Evolutionary conservation across 1,284 basidiomycete species (phyloP), one percentile per base, ranked within the genome.

Genomic region (Mycosarcoma maydis): DNA sequence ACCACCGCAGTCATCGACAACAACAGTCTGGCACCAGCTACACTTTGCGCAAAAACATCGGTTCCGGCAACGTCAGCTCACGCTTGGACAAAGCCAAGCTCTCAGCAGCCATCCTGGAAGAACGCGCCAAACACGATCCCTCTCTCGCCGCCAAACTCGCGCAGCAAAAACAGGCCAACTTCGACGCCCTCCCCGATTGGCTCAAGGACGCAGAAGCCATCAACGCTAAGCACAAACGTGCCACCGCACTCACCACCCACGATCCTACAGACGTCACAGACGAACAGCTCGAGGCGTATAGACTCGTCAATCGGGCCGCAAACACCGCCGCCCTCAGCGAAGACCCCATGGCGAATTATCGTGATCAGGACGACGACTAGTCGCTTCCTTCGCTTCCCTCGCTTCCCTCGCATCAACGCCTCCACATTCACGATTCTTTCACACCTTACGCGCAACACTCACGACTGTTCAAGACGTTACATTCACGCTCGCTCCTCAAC

Each of bases 261-360:
- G 86, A 84, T 72, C 87, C 86, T 75, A 92, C 94, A 42, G 92
- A 94, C 42, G 91, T 97, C 23, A 90, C 92, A 2, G 92, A 97
- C 83, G 94, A 94, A 81, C 89, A 97, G 79, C 87, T 97, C 59
- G 93, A 94, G 87, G 89, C 89, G 17, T 94, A 94, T 82, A 86
- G 92, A 46, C 89, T 90, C 87, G 59, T 64, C 37, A 59, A 64
- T 24, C 23, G 40, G 5, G 20, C n/a, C 3, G 24, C 17, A 0
- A 87, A 83, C 48, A 86, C 88, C 45, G 57, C 66, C 8, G 80
- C 82, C 83, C 86, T 72, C 86, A 84, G 85, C 22, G 90, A 93
- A 59, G 92, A 94, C 82, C 92, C 92, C 4, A 93, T 94, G 90
- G 90, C 90, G 29, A 90, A 90, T 74, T 92, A 94, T 80, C 85